Evolutionary conservation across 1,139 yeast genomes (phyloP).

Genomic region (Blastobotrys proliferans): DNA sequence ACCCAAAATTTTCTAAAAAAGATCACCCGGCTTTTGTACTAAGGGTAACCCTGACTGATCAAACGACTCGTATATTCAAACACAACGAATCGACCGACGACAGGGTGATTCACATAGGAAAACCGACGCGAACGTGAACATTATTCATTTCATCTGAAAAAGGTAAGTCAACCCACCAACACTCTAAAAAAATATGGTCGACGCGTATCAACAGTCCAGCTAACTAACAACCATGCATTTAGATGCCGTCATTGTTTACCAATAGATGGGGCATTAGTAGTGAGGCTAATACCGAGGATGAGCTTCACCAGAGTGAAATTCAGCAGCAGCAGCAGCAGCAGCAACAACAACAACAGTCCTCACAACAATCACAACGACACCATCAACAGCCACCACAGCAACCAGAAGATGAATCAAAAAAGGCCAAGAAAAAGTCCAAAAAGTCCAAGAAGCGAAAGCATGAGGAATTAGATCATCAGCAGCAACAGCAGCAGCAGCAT

Average conservation of each 20-base stretch:
- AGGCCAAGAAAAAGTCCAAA: not conserved
- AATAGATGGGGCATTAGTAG: conserved; percentile 11
- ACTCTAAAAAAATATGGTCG: no score
- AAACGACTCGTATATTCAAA: not conserved
- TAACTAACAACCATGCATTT: not conserved
- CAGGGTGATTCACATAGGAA: not conserved
- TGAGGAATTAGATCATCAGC: not conserved
- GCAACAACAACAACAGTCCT: no score
- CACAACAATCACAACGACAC: no score
- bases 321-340: not conserved
- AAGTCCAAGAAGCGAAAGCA: not conserved
- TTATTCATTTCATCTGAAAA: no score
- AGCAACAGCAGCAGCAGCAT: not conserved
- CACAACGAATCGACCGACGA: no score
- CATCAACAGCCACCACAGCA: no score
- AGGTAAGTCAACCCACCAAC: no score
- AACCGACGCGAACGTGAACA: no score
- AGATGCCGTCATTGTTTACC: conserved; percentile 12
- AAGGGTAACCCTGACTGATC: not conserved
- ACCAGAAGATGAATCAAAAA: not conserved
- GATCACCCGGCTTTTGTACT: conserved; percentile 8
- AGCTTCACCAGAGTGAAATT: no score
- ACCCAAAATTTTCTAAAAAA: no score
- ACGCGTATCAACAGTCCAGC: not conserved
- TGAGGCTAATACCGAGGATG: not conserved